phyloP scores from a whole-genome alignment of 495 filamentous ascomycete species.

The Poronia punctata region DNA sequence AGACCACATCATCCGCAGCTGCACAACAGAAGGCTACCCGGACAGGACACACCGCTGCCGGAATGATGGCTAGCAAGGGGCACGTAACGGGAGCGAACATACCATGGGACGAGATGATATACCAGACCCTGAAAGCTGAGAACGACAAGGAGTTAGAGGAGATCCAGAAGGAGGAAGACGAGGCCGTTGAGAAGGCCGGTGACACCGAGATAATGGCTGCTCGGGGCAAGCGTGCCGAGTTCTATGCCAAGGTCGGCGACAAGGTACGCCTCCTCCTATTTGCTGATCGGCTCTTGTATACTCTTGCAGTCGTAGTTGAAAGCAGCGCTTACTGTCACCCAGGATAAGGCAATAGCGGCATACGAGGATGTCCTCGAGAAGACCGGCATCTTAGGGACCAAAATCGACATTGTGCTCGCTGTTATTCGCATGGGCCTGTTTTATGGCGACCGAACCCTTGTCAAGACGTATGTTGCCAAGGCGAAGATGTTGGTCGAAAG shows the following conservation, averaged over 20 bases:
- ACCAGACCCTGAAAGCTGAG: slow-evolving; percentile 75
- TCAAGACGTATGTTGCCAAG: slow-evolving; percentile 88
- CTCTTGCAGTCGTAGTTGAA: background rate
- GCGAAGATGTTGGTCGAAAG: slow-evolving; percentile 85
- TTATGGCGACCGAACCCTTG: slow-evolving; percentile 82
- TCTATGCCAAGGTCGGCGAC: slow-evolving; percentile 88
- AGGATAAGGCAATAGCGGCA: slow-evolving; percentile 89
- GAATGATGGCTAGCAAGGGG: slow-evolving; percentile 58
- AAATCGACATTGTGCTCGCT: slow-evolving; percentile 92
- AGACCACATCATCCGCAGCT: slow-evolving; percentile 54
- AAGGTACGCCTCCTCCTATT: slow-evolving; percentile 57
- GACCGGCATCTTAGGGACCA: slow-evolving; percentile 86
- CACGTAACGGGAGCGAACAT: slow-evolving; percentile 56
- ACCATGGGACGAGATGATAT: slow-evolving; percentile 85
- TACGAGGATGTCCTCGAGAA: slow-evolving; percentile 93
- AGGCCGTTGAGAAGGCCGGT: slow-evolving; percentile 88
- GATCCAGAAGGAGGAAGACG: slow-evolving; percentile 93
- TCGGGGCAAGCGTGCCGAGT: slow-evolving; percentile 88
- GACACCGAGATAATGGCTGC: slow-evolving; percentile 93
- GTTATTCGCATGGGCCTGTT: slow-evolving; percentile 94
- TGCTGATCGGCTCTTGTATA: background rate
- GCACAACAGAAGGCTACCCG: slow-evolving; percentile 39
- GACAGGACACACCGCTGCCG: slow-evolving; percentile 56
- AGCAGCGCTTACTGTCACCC: slow-evolving; percentile 10
- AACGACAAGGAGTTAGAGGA: slow-evolving; percentile 86